phyloP scores from a whole-genome alignment of 257 asterid species.

The Solanum acaule region DNA sequence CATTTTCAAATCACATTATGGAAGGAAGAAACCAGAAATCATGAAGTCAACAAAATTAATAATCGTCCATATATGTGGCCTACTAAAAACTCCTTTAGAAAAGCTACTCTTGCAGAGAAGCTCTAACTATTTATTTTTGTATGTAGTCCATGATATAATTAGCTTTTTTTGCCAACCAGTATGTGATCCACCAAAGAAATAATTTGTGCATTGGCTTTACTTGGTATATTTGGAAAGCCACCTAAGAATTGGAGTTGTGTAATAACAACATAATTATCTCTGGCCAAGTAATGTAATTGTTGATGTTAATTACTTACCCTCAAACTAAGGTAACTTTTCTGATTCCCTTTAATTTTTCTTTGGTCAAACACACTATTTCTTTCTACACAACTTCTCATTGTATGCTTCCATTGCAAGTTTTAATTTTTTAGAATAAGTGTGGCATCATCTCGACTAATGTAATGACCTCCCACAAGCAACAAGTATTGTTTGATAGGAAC shows the following conservation, averaged over 20 bases:
- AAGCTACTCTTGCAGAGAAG: background rate
- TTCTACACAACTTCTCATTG: no score
- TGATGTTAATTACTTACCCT: background rate
- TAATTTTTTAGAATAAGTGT: background rate
- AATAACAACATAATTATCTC: background rate
- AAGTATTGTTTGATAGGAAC: background rate
- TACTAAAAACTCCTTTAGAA: background rate
- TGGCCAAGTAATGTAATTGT: no score
- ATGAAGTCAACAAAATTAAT: background rate
- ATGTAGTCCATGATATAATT: background rate
- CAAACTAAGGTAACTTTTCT: background rate
- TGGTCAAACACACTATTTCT: background rate
- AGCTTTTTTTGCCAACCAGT: background rate
- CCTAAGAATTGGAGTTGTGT: background rate
- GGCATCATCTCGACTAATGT: background rate
- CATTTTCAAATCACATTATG: background rate
- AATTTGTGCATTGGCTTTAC: background rate
- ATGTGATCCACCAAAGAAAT: background rate
- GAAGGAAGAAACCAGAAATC: background rate
- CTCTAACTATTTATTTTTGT: background rate
- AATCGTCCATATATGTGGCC: background rate
- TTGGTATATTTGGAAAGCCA: background rate
- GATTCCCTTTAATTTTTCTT: background rate
- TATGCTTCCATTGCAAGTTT: background rate
- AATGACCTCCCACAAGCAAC: background rate